Base-by-base conservation (phyloP, 257 asterid genomes). In the Penstemon davidsonii region DNA sequence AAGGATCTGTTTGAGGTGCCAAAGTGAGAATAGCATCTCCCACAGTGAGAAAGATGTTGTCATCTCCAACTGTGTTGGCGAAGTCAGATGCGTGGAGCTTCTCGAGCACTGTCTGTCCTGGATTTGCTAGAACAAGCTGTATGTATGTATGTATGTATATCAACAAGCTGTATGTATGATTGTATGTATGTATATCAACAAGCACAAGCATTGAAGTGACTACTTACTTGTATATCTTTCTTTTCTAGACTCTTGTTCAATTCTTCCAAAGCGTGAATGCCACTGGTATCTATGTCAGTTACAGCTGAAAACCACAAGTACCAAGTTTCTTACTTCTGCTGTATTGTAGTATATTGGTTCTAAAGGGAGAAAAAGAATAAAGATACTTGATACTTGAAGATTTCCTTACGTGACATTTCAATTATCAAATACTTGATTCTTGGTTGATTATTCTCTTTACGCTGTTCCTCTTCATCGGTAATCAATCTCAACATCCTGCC, bases 261-360 rank as follows among this genome's bases (percentile, higher is more conserved):
- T 58, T 87, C 99, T 72, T 94, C 91, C 66, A 94, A 42, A 8
- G 96, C 79, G 79, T 90, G 96, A 33, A 94, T 84, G 7, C 99
- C 99, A 72, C 96, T 86, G 0, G 96, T 90, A 69, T 93, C 99
- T 33, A 93, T 83, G 47, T 90, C 99, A 33, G 88, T 88, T 55
- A 94, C 97, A 76, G 97, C 99, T 94, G 92, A 79, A 80, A 36
- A 19, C 44, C 13, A 64, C 10, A 12, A 11, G 18, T 3, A 6
- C 5, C 37, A 8, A 4, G 11, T 5, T 3, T 33, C 38, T 11
- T 56, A 15, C 18, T 15, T 15, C 18, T 15, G 18, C 18, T 15
- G 18, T 15, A 15, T 15, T 15, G 18, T 15, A 15, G 18, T 15
- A 15, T 15, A 15, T 15, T 15, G 18, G 18, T 15, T 15, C 18